Percentiles rank a stretch among this genome's conserved stretches.
phyloP scores from a whole-genome alignment of 176 grass and related monocot genomes.

The Bolboschoenus planiculmis region DNA sequence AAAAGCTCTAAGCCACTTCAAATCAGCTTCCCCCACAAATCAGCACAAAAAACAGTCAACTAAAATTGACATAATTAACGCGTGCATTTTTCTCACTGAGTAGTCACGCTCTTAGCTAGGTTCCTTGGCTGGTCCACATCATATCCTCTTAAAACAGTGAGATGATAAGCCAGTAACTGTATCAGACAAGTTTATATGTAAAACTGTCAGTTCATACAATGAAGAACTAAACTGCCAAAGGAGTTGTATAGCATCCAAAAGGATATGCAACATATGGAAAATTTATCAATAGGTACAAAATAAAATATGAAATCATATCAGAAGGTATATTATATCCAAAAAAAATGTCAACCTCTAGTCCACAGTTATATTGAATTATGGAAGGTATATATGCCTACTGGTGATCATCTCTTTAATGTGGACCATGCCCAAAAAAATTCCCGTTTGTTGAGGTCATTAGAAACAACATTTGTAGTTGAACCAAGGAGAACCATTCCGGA shows the following conservation, averaged over 20 bases:
- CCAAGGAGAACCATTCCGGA: not conserved
- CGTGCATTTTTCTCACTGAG: slow-evolving; percentile 18
- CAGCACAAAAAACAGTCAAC: not conserved
- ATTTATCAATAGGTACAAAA: not conserved
- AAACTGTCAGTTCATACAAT: not conserved
- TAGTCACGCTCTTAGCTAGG: slow-evolving; percentile 49
- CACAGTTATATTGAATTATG: not conserved
- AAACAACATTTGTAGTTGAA: not conserved
- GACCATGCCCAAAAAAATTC: not conserved
- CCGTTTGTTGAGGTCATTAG: not conserved
- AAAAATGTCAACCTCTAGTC: not conserved
- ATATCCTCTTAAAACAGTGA: slow-evolving; percentile 42
- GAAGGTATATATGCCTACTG: not conserved
- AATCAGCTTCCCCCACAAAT: not conserved
- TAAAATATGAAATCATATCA: not conserved
- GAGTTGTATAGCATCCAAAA: not conserved
- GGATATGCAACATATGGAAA: not conserved
- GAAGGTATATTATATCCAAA: not conserved
- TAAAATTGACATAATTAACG: not conserved
- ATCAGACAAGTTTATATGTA: not conserved
- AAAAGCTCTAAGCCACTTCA: not conserved
- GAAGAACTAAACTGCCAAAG: not conserved
- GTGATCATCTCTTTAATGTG: not conserved
- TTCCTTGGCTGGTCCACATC: slow-evolving; percentile 49
- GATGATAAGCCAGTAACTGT: slow-evolving; percentile 46